Conservation (phyloP, 148 eudicot genomes). For the Nepenthes mirabilis region DNA sequence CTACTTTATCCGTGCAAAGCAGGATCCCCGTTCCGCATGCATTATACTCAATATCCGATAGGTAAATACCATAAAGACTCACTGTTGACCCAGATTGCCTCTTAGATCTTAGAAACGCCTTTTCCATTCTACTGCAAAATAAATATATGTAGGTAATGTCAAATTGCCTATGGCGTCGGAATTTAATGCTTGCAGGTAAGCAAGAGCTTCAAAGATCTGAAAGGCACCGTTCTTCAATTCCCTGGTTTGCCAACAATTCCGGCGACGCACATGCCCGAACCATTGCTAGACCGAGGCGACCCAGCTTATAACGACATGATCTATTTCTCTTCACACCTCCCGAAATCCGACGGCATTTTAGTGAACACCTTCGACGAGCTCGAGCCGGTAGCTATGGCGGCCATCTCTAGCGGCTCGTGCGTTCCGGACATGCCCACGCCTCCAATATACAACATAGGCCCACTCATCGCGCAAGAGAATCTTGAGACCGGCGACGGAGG, state of each 20-base stretch:
- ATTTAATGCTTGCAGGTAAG: not conserved
- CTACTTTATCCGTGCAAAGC: too few species aligned
- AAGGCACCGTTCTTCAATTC: slow-evolving; percentile 4
- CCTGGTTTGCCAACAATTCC: slow-evolving; percentile 30
- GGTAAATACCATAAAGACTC: too few species aligned
- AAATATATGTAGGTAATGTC: too few species aligned
- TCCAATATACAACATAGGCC: slow-evolving; percentile 22
- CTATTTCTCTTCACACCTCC: slow-evolving; percentile 1
- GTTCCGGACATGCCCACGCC: slow-evolving; percentile 20
- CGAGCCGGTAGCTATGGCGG: slow-evolving; percentile 14
- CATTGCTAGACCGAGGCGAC: slow-evolving; percentile 9
- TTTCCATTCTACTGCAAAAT: too few species aligned
- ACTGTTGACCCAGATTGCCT: too few species aligned
- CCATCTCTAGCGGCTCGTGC: slow-evolving; percentile 15
- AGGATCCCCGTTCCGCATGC: too few species aligned
- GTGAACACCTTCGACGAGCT: slow-evolving; percentile 19
- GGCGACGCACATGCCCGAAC: slow-evolving; percentile 14
- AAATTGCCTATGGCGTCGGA: too few species aligned
- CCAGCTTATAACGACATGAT: slow-evolving; percentile 12
- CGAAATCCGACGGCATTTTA: slow-evolving; percentile 24
- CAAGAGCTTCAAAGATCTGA: slow-evolving; percentile 11
- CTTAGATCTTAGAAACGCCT: too few species aligned
- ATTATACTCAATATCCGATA: too few species aligned
- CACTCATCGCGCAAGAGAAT: slow-evolving; percentile 6
- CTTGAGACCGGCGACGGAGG: not conserved